These are phyloP conservation scores for Podospora anserina DNA, from an alignment of 495 filamentous ascomycete genomes.

Conservation along the genomic window DNA sequence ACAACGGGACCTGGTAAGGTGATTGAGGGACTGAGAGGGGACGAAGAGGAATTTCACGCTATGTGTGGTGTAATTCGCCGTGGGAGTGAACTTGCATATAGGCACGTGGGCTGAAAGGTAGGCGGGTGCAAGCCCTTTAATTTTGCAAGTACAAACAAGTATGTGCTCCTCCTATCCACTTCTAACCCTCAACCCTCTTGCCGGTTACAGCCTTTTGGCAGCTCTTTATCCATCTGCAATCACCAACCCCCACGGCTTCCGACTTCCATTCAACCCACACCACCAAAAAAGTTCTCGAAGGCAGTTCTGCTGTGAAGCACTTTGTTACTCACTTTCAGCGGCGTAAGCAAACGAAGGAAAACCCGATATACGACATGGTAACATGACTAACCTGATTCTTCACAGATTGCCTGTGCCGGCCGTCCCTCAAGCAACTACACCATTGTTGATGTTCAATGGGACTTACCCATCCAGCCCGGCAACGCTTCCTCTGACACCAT, in stretches of 20 bases:
- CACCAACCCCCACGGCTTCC: background rate
- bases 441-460: background rate
- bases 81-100: no score
- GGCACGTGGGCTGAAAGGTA: no score
- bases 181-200: no score
- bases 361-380: background rate
- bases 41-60: no score
- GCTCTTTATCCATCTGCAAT: background rate
- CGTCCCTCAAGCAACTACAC: background rate
- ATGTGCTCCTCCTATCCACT: no score
- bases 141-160: no score
- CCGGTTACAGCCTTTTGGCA: no score
- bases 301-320: background rate
- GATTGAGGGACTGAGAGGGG: no score
- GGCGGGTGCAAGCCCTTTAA: no score
- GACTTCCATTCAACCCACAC: background rate
- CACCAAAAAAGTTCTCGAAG: background rate
- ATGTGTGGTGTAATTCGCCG: no score
- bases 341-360: background rate
- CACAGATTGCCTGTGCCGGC: background rate
- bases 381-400: background rate
- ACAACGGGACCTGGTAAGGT: no score
- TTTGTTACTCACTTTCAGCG: background rate
- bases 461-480: background rate
- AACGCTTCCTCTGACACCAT: background rate